A percentile compares a stretch with the other conserved stretches of the same genome.
Evolutionary conservation across 768 basidiomycete species (phyloP).

Genomic region (Trametes maxima): DNA sequence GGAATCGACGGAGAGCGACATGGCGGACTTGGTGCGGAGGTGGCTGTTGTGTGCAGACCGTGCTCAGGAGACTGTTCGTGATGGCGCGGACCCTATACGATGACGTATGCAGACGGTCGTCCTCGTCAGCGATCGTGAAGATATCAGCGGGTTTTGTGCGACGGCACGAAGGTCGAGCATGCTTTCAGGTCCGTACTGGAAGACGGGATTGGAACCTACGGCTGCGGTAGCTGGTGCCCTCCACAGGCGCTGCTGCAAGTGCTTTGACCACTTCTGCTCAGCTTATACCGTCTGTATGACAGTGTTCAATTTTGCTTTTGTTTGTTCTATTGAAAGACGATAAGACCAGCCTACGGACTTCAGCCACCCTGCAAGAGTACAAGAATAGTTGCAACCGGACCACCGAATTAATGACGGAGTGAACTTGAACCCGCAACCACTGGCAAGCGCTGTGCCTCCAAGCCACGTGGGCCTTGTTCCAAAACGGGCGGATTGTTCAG

Average conservation of each 20-base stretch:
- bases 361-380: no score
- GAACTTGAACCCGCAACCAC: no score
- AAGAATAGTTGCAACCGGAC: no score
- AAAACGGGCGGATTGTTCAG: slow-evolving; percentile 16
- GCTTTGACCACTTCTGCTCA: background rate
- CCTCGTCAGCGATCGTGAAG: slow-evolving; percentile 4
- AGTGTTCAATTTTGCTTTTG: no score
- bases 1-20: slow-evolving; percentile 27
- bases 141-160: background rate
- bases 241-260: background rate
- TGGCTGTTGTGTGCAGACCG: background rate
- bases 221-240: no score
- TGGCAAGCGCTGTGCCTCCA: no score
- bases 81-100: background rate
- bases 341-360: no score
- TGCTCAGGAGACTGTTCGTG: background rate
- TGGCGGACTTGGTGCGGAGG: background rate
- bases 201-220: no score
- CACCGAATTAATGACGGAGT: no score
- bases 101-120: slow-evolving; percentile 1
- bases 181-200: no score
- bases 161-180: background rate
- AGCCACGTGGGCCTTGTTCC: slow-evolving; percentile 1
- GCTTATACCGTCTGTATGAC: no score
- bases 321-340: no score